These are phyloP conservation scores for Agroathelia rolfsii DNA, from an alignment of 1,284 basidiomycete genomes.

Conservation along the genomic window DNA sequence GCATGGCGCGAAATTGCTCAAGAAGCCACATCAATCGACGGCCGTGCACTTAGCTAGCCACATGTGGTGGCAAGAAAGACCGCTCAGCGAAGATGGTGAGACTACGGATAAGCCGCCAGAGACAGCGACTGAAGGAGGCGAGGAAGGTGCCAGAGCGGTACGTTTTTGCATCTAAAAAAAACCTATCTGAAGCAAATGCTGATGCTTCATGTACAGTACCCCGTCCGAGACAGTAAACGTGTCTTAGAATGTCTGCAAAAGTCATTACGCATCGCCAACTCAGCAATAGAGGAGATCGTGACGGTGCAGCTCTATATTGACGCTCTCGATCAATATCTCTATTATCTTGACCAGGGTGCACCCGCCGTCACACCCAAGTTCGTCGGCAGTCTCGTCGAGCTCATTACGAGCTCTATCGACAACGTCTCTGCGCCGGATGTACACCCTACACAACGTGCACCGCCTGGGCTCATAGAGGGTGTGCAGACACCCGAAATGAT, in stretches of 20 bases:
- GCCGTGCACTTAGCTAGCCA: conserved; percentile 93
- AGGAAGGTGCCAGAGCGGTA: too few relatives aligned
- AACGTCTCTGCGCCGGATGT: conserved; percentile 76
- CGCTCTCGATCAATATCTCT: conserved; percentile 87
- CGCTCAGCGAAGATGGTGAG: conserved; percentile 28
- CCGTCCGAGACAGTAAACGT: conserved; percentile 88
- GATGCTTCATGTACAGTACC: conserved; percentile 49
- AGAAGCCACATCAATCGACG: conserved; percentile 93
- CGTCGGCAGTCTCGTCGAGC: conserved; percentile 86
- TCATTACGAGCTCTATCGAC: conserved; percentile 87
- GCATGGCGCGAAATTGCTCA: conserved; percentile 87
- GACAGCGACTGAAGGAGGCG: conserved; percentile 23
- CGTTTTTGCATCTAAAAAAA: too few relatives aligned
- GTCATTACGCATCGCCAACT: conserved; percentile 85
- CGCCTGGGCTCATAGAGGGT: conserved; percentile 79
- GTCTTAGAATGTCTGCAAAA: conserved; percentile 94
- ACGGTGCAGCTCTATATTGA: conserved; percentile 91
- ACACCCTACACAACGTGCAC: conserved; percentile 72
- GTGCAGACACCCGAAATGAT: conserved; percentile 90
- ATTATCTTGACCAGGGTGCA: conserved; percentile 87
- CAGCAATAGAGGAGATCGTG: conserved; percentile 89
- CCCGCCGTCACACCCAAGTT: conserved; percentile 90
- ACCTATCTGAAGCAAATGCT: too few relatives aligned
- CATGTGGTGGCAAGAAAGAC: conserved; percentile 88
- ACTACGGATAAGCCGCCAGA: conserved; percentile 22